Evolutionary conservation across 352 stramenopile species (phyloP), one percentile per base, ranked within the genome.

Genomic region (Pythium vanterpoolii): DNA sequence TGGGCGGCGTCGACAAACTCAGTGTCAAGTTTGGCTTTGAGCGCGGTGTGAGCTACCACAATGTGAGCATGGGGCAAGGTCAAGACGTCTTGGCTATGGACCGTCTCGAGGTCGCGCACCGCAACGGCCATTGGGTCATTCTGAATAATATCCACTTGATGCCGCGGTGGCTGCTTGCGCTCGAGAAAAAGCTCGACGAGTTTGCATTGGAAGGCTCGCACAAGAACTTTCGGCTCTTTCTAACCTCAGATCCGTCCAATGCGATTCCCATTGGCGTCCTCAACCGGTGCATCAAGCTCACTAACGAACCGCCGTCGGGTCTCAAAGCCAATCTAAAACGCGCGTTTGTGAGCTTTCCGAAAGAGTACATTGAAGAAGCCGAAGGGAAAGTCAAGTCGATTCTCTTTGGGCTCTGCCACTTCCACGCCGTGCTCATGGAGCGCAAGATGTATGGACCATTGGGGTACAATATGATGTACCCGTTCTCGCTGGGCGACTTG

Each of bases 61-160:
- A 92, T 56, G 96, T 98, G 38, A 92, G 88, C 1, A 81, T 98
- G 52, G 95, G 95, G 2, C 94, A 98, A 71, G 93, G 93, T 2
- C 95, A 98, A 66, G 95, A 98, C 61, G 72, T 73, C 14, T 86
- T 96, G 28, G 93, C 93, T 2, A 97, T 98, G 80, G 69, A 80
- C 24, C 86, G 88, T n/a, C 74, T 98, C 16, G 70, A 89, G 30
- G 75, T 92, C 30, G 84, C 79, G 30, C 87, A 87, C 23, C 85
- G 95, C 19, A 96, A 97, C 54, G 95, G 95, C 8, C 88, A 97
- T 67, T 98, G 95, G 95, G 79, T 98, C 3, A 95, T 98, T 62
- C 78, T 98, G 28, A 95, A 98, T 72, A 98, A 98, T 60, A 89
- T 97, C 16, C 94, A 98, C 36, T 56, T 98, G 10, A 98, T 98